These are phyloP conservation scores for Phyllachora maydis DNA, from an alignment of 2,329 filamentous ascomycete genomes.

Conservation along the genomic window DNA sequence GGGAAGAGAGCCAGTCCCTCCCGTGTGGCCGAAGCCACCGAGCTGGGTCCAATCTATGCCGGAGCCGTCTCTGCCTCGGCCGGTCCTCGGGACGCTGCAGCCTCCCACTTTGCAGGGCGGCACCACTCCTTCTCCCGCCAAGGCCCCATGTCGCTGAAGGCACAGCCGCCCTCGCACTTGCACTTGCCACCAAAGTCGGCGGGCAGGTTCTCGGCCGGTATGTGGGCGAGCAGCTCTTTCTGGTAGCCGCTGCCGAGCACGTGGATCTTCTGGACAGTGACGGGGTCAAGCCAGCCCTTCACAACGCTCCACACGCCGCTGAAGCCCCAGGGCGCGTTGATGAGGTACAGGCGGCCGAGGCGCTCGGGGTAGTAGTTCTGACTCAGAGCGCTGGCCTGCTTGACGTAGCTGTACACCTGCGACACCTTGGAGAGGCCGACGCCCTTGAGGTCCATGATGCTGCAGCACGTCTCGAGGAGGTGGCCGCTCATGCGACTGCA, in stretches of 20 bases:
- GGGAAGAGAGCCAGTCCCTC: too few relatives aligned
- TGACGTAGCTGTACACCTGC: constrained; percentile 76
- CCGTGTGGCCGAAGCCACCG: too few relatives aligned
- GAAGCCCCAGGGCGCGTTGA: constrained; percentile 97
- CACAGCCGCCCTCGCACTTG: constrained; percentile 63
- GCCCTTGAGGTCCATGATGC: constrained; percentile 93
- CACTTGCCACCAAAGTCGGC: constrained; percentile 70
- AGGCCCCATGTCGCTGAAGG: constrained; percentile 73
- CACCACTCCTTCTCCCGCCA: constrained; percentile 60
- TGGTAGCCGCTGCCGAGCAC: constrained; percentile 68
- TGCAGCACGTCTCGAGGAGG: constrained; percentile 94
- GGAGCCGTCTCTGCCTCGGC: too few relatives aligned
- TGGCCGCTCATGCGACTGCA: constrained; percentile 82
- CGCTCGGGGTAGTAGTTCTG: constrained; percentile 99
- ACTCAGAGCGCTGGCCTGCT: constrained; percentile 67
- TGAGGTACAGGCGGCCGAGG: constrained; percentile 85
- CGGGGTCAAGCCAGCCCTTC: constrained; percentile 89
- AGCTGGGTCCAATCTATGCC: too few relatives aligned
- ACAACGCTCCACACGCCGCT: constrained; percentile 65
- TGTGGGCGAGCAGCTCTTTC: constrained; percentile 63
- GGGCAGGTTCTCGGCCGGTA: constrained; percentile 79
- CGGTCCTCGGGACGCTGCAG: too few relatives aligned
- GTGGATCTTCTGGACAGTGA: constrained; percentile 92
- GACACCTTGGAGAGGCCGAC: constrained; percentile 66
- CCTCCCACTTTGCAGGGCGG: constrained; percentile 43